Base-by-base conservation (phyloP, 2,329 filamentous ascomycete species). In the Microcera coccophila region DNA sequence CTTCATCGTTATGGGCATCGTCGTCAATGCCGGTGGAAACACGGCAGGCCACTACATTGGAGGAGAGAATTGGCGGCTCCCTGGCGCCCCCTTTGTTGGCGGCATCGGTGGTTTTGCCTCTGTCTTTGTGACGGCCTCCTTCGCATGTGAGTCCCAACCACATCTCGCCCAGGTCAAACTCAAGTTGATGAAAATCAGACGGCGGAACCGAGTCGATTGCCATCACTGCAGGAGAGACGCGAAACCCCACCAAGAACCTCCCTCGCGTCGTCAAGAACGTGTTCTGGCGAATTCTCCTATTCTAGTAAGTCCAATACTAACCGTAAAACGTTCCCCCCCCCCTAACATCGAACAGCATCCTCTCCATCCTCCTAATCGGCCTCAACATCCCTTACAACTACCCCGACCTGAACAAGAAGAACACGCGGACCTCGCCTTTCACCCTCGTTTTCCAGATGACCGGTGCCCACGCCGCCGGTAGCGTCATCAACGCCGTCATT, bases 91-190 rank as follows among this genome's bases (percentile, higher is more conserved):
- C 0, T 84, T 85, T 52, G 80, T 83, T 1, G 76, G 72, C 2
- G 81, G 81, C 1, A 80, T 84, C 15, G 79, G 79, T 29, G 80
- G 81, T 1, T 84, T 85, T 50, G 79, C 79, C 1, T 82, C 78
- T 16, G 70, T 70, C 10, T 74, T 74, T 16, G 81, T 84, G 68
- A 42, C 64, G 2, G 64, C 64, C n/a, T 66, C 64, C 2, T 84
- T 84, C 58, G 78, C 81, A 19, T 82, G 69, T 67, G 58, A 68
- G 72, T 67, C 2, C 14, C 10, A 28, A 4, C 2, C 14, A 1
- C 11, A 1, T 35, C 22, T 9, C 14, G 5, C 16, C 9, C 7
- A 7, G 7, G 7, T 26, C 22, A 7, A 7, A 26, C 15, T 4
- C 33, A 12, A 9, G 15, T 7, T 35, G 20, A 9, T 35, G 33